Base-by-base conservation (phyloP, 305 asterid genomes). In the Withania somnifera region DNA sequence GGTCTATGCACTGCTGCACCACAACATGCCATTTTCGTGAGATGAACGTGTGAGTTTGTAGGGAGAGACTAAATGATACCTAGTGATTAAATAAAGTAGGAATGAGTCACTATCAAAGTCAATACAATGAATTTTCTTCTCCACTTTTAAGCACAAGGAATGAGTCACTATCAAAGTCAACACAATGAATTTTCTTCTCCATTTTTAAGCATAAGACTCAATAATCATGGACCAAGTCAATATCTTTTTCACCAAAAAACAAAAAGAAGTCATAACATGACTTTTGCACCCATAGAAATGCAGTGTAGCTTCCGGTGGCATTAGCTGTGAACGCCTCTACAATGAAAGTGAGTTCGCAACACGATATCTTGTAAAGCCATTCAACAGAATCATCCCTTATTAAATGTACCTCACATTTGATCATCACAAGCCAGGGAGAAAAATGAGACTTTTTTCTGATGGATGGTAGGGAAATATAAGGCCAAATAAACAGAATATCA, bases 1-100 rank as follows among this genome's bases (percentile, higher is more conserved):
- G 86, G 82, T 80, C 95, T 86, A 28, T 86, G 92, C 10, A 88
- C 78, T 82, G 38, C 58, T 82, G 79, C 58, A 84, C 86, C 88
- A 64, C 84, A 66, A 82, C 80, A 82, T 52, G 86, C 87, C 95
- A 90, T 91, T 60, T 60, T 60, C 3, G 38, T 47, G 3, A 58
- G 71, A 14, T 53, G 7, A 51, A 45, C 58, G 63, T 42, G 32
- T 7, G 10, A 47, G 53, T 26, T 24, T n/a, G 22, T 22, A 52
- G 11, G 52, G 13, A 53, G 19, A 32, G 13, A 32, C 30, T 36
- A 22, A 14, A 20, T 17, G 13, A 6, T 36, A 4, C 9, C 52
- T 56, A 4, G 40, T 78, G 22, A 11, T 36, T 32, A 36, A 8
- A 53, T 64, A 77, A 67, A 6, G 71, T 60, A 17, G 8, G 11